phyloP scores from a whole-genome alignment of 177 flowering plant genomes.

The Telopea speciosissima region DNA sequence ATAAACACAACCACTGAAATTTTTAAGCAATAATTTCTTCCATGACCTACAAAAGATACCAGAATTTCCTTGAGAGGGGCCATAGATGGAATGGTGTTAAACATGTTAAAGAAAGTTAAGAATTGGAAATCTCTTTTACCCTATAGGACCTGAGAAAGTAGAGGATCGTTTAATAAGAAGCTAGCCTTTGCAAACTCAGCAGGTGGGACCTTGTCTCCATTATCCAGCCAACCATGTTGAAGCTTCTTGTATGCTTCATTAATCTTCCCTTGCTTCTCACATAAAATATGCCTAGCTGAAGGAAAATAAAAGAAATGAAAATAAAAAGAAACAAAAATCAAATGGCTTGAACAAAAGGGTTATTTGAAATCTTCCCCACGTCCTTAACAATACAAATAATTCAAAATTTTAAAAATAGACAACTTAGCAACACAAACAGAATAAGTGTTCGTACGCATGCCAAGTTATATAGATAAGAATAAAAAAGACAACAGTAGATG shows the following conservation, averaged over 20 bases:
- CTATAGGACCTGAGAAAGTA: not conserved
- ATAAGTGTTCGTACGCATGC: too few relatives aligned
- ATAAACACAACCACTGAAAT: too few relatives aligned
- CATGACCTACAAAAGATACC: not conserved
- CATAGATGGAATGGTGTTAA: not conserved
- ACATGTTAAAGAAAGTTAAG: not conserved
- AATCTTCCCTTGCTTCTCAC: slow-evolving; percentile 98
- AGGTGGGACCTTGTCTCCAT: slow-evolving; percentile 97
- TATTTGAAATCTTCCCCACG: too few relatives aligned
- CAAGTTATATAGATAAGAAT: too few relatives aligned
- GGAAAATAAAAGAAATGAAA: slow-evolving; percentile 1
- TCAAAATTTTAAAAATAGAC: too few relatives aligned
- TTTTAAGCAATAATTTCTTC: not conserved
- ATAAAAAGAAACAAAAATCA: not conserved
- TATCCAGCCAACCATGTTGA: slow-evolving; percentile 91
- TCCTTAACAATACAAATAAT: too few relatives aligned
- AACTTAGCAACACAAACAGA: too few relatives aligned
- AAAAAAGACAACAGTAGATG: too few relatives aligned
- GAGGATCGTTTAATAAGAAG: not conserved
- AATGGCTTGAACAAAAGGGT: too few relatives aligned
- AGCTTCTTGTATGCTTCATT: slow-evolving; percentile 98
- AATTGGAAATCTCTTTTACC: not conserved
- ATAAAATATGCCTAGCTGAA: slow-evolving; percentile 87
- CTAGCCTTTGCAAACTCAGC: slow-evolving; percentile 97
- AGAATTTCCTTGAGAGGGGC: not conserved